A percentile compares a stretch with the other conserved stretches of the same genome.
Conservation (phyloP, 2,329 filamentous ascomycete species). For the Metarhizium robertsii region DNA sequence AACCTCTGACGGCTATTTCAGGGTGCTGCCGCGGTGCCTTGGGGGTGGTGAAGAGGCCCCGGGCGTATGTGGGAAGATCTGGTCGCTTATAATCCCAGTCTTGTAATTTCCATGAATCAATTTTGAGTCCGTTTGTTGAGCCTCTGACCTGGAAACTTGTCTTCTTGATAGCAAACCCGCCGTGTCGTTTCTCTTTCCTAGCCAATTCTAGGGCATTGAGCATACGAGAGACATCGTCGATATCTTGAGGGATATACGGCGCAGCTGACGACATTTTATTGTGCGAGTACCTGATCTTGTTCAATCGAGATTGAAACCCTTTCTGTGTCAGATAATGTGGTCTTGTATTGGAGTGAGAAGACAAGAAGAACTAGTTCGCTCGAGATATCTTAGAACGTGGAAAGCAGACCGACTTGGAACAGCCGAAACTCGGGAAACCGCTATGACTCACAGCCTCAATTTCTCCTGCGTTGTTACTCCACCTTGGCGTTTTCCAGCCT, state of each 20-base stretch:
- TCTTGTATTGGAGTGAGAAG: background rate
- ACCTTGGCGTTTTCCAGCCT: background rate
- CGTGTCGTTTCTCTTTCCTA: conserved; percentile 45
- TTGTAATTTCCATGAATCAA: conserved; percentile 87
- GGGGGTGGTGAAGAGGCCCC: conserved; percentile 83
- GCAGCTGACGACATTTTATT: conserved; percentile 23
- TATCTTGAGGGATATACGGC: conserved; percentile 62
- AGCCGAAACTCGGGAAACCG: background rate
- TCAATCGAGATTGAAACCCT: background rate
- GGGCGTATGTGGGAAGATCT: conserved; percentile 82
- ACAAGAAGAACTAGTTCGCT: background rate
- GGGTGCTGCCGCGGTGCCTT: conserved; percentile 50
- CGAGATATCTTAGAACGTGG: background rate
- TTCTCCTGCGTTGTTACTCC: background rate
- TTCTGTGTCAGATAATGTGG: background rate
- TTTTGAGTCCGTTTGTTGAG: conserved; percentile 54
- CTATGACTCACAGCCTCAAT: background rate
- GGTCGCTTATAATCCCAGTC: conserved; percentile 93
- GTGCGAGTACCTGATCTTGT: background rate
- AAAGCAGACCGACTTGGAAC: background rate
- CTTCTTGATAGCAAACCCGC: conserved; percentile 67
- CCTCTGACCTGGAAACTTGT: conserved; percentile 60
- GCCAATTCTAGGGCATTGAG: conserved; percentile 52
- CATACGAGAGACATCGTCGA: conserved; percentile 56
- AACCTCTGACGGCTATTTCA: conserved; percentile 82